A percentile compares a stretch with the other conserved stretches of the same genome.
Evolutionary conservation across 2,329 filamentous ascomycete genomes (phyloP).

Genomic region (Nothomitra cinnamomea): DNA sequence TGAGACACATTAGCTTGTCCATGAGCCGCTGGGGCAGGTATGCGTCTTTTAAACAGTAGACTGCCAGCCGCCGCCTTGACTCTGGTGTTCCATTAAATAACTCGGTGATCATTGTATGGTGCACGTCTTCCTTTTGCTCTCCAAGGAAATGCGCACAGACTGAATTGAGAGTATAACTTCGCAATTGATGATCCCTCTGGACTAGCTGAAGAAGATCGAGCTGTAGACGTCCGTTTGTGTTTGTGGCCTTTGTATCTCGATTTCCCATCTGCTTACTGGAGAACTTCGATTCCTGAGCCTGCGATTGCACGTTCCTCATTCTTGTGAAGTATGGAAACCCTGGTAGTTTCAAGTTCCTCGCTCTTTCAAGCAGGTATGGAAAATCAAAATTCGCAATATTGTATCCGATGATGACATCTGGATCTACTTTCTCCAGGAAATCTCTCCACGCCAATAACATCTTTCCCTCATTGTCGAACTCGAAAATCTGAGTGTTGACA

Average conservation of each 20-base stretch:
- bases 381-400: slow-evolving; percentile 99
- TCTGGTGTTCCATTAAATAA: slow-evolving; percentile 93
- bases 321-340: slow-evolving; percentile 82
- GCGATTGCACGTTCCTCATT: slow-evolving; percentile 52
- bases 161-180: slow-evolving; percentile 95
- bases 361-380: slow-evolving; percentile 80
- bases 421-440: slow-evolving; percentile 78
- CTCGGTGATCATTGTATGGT: slow-evolving; percentile 98
- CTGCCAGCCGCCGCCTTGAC: slow-evolving; percentile 71
- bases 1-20: slow-evolving; percentile 95
- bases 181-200: slow-evolving; percentile 82
- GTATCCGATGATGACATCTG: slow-evolving; percentile 96
- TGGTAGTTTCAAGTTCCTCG: slow-evolving; percentile 61
- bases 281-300: slow-evolving; percentile 65
- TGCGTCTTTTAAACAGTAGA: slow-evolving; percentile 96
- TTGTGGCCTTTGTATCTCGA: slow-evolving; percentile 83
- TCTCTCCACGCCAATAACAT: slow-evolving; percentile 90
- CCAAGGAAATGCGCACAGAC: slow-evolving; percentile 88
- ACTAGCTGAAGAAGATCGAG: slow-evolving; percentile 88
- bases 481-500: slow-evolving; percentile 82
- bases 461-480: slow-evolving; percentile 63
- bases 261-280: slow-evolving; percentile 98
- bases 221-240: slow-evolving; percentile 85
- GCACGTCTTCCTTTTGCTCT: slow-evolving; percentile 97
- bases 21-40: slow-evolving; percentile 87